Conservation (phyloP, 2,329 filamentous ascomycete genomes). For the Epichloe festucae region DNA sequence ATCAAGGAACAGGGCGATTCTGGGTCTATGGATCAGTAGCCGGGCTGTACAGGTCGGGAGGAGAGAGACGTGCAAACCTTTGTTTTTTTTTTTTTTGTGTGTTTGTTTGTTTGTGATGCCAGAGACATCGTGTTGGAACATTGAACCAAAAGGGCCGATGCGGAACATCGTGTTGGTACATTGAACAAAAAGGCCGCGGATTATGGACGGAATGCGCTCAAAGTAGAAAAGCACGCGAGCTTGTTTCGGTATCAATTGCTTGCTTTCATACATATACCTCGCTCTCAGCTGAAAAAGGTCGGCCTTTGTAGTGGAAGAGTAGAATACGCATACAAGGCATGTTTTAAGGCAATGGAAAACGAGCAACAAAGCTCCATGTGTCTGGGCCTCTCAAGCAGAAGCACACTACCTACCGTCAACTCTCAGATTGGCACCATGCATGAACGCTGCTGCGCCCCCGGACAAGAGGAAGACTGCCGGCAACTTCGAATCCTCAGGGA, state of each 20-base stretch:
- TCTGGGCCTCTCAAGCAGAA: neutral
- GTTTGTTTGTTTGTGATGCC: neutral
- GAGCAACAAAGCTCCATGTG: neutral
- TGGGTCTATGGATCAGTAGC: too few relatives aligned
- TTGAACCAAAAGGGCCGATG: too few relatives aligned
- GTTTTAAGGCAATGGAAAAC: too few relatives aligned
- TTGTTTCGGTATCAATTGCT: neutral
- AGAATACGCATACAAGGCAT: too few relatives aligned
- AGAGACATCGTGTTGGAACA: neutral
- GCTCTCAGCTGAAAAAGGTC: too few relatives aligned
- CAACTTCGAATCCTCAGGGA: slow-evolving; percentile 44
- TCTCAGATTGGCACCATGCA: slow-evolving; percentile 60
- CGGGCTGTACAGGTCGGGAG: neutral
- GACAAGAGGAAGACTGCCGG: slow-evolving; percentile 61
- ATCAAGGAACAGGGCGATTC: neutral
- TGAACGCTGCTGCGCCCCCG: slow-evolving; percentile 57
- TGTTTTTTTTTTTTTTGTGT: neutral
- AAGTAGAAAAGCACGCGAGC: neutral
- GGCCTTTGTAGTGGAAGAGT: too few relatives aligned
- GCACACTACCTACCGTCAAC: slow-evolving; percentile 56
- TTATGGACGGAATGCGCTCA: neutral
- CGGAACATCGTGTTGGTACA: neutral
- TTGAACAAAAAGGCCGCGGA: too few relatives aligned
- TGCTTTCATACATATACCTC: neutral
- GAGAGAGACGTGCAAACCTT: neutral